These are phyloP conservation scores for Solanum medicagineum DNA, from an alignment of 257 asterid species.

Conservation along the genomic window DNA sequence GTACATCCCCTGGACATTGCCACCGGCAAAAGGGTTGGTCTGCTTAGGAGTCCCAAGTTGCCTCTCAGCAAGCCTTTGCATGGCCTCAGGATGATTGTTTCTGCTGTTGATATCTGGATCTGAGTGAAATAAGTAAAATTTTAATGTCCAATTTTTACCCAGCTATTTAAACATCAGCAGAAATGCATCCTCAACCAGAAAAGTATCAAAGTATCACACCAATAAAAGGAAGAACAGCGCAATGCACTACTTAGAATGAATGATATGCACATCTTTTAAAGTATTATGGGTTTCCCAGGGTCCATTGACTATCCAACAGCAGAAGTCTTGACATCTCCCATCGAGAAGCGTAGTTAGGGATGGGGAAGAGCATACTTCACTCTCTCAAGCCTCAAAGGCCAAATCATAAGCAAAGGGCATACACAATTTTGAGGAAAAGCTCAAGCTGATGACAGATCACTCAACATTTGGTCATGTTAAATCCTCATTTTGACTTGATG, in stretches of 20 bases:
- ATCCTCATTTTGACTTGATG: not conserved
- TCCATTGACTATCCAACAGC: not conserved
- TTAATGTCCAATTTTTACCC: not conserved
- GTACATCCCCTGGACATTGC: conserved; percentile 42
- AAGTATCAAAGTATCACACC: not conserved
- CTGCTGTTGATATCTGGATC: conserved; percentile 12
- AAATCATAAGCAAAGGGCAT: not conserved
- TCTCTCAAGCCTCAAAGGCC: not conserved
- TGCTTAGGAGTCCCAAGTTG: conserved; percentile 58
- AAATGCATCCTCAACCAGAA: not conserved
- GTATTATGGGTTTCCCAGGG: not conserved
- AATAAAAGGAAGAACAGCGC: not conserved
- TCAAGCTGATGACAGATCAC: not conserved
- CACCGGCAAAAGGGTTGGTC: conserved; percentile 31
- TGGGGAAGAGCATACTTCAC: not conserved
- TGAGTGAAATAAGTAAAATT: not conserved
- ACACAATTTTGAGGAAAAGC: not conserved
- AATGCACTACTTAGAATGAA: not conserved
- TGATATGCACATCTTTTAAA: not conserved
- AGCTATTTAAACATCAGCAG: not conserved
- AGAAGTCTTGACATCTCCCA: not conserved
- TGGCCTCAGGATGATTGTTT: conserved; percentile 48
- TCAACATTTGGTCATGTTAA: not conserved
- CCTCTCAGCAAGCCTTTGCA: conserved; percentile 68
- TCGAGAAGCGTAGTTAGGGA: not conserved